Percentiles rank a stretch among this genome's conserved stretches.
These are phyloP conservation scores for Deakozyma indianensis DNA, from an alignment of 805 yeast genomes.

Conservation along the genomic window DNA sequence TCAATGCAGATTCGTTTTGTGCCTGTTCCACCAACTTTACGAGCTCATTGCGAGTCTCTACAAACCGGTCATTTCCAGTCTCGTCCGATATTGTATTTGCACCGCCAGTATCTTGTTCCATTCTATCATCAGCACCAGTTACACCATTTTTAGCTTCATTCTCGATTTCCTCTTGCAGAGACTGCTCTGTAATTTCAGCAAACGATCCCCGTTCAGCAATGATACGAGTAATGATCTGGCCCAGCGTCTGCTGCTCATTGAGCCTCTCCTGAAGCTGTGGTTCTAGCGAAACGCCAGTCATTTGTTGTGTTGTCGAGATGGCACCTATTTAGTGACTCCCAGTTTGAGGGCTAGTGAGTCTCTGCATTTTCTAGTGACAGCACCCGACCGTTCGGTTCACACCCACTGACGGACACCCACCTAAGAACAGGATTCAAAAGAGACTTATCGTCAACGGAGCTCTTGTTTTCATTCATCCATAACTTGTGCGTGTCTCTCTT, in stretches of 20 bases:
- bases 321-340: too few relatives aligned
- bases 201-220: slow-evolving; percentile 48
- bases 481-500: too few relatives aligned
- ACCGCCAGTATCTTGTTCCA: slow-evolving; percentile 14
- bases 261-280: slow-evolving; percentile 6
- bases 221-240: slow-evolving; percentile 39
- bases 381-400: too few relatives aligned
- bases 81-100: slow-evolving; percentile 3
- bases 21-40: slow-evolving; percentile 33
- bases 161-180: slow-evolving; percentile 32
- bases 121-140: slow-evolving; percentile 7
- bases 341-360: too few relatives aligned
- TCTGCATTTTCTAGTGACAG: too few relatives aligned
- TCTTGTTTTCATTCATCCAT: too few relatives aligned
- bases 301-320: too few relatives aligned
- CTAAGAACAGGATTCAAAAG: too few relatives aligned
- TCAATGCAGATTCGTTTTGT: slow-evolving; percentile 74
- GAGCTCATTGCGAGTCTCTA: slow-evolving; percentile 14
- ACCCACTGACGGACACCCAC: too few relatives aligned
- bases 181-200: slow-evolving; percentile 41
- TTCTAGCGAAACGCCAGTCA: slow-evolving; percentile 13
- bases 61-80: slow-evolving; percentile 8
- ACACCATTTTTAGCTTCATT: slow-evolving; percentile 4
- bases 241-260: slow-evolving; percentile 10
- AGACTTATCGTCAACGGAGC: too few relatives aligned